Conservation (phyloP, 1,139 yeast species). For the Hyphopichia pseudoburtonii region DNA sequence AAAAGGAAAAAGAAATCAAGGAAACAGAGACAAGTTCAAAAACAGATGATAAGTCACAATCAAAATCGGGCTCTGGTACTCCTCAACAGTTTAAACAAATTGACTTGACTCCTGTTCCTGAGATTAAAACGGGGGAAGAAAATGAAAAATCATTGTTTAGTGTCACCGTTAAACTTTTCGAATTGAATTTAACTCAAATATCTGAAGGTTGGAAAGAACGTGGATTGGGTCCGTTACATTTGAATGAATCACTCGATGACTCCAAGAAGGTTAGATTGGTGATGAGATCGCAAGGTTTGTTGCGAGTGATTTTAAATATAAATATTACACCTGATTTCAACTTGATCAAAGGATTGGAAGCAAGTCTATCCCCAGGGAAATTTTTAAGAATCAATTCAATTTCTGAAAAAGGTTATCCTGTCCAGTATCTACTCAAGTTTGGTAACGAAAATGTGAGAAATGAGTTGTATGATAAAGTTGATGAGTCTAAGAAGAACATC, state of each 20-base stretch:
- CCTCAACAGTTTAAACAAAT: constrained; percentile 49
- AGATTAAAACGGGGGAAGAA: constrained; percentile 86
- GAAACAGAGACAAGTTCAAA: constrained; percentile 15
- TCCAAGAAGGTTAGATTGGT: constrained; percentile 54
- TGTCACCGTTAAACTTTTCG: constrained; percentile 78
- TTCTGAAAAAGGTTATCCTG: constrained; percentile 58
- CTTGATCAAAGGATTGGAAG: constrained; percentile 76
- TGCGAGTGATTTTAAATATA: constrained; percentile 78
- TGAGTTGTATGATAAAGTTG: constrained; percentile 54
- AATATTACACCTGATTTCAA: constrained; percentile 60
- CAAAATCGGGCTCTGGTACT: constrained; percentile 9
- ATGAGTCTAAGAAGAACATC: constrained; percentile 24
- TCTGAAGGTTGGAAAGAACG: constrained; percentile 92
- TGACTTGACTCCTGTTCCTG: constrained; percentile 51
- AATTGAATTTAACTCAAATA: constrained; percentile 62
- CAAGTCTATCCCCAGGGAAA: constrained; percentile 77
- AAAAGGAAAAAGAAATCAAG: constrained; percentile 13
- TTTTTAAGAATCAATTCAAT: constrained; percentile 65
- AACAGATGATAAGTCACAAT: constrained; percentile 1
- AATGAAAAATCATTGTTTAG: constrained; percentile 69
- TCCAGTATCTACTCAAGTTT: constrained; percentile 80
- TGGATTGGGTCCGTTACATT: constrained; percentile 84
- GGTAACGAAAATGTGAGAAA: constrained; percentile 62
- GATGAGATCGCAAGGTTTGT: constrained; percentile 88
- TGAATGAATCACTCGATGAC: constrained; percentile 55